Percentiles rank a stretch among this genome's conserved stretches.
Conservation (phyloP, 306 rosid genomes). For the Potentilla sterilis region DNA sequence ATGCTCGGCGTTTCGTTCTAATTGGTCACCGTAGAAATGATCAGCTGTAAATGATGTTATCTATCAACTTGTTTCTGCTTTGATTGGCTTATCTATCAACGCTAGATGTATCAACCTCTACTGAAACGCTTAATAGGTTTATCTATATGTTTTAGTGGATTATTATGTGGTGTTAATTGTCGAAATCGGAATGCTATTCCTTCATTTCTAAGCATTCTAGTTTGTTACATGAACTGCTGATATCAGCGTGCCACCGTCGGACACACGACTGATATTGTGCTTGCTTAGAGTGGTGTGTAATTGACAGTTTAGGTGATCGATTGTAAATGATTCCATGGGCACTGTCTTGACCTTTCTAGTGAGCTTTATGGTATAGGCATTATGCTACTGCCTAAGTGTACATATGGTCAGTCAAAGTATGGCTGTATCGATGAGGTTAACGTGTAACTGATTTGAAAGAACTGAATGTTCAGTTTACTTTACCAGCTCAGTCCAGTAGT, state of each 20-base stretch:
- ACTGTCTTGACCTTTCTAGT: not conserved
- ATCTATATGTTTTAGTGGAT: too few relatives aligned
- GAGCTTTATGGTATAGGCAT: not conserved
- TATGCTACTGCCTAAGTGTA: not conserved
- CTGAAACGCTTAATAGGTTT: not conserved
- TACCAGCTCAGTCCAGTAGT: not conserved
- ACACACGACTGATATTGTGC: too few relatives aligned
- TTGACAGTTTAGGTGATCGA: not conserved
- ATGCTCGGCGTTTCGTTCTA: too few relatives aligned
- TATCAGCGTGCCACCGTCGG: not conserved
- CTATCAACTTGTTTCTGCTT: not conserved
- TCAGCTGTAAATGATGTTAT: not conserved
- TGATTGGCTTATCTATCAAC: too few relatives aligned
- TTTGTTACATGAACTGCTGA: not conserved
- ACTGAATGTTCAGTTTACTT: not conserved
- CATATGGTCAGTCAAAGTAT: not conserved
- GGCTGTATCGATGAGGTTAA: not conserved
- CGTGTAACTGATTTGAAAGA: not conserved
- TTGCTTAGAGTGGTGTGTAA: not conserved
- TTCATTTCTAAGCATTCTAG: not conserved
- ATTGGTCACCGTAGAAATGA: too few relatives aligned
- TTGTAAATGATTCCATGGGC: not conserved
- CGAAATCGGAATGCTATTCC: too few relatives aligned
- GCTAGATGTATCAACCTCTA: not conserved
- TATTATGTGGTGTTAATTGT: not conserved